These are phyloP conservation scores for Moesziomyces sp. DNA, from an alignment of 1,284 basidiomycete genomes.

Conservation along the genomic window DNA sequence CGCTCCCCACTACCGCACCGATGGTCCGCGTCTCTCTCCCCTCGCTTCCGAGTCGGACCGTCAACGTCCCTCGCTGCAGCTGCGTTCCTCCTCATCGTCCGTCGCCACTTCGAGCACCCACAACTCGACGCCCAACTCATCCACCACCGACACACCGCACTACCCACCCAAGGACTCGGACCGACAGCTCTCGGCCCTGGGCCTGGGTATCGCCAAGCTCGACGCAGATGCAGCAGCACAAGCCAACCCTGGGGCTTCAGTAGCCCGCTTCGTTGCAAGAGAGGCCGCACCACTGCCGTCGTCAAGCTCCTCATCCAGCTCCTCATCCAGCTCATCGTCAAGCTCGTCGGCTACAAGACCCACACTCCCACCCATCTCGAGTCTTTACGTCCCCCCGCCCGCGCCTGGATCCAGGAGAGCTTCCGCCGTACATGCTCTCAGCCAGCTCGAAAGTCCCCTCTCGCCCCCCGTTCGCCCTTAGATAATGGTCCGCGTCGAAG, in stretches of 20 bases:
- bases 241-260: no score
- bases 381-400: conserved; percentile 5
- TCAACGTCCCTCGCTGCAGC: conserved; percentile 18
- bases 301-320: no score
- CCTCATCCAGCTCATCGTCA: no score
- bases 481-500: no score
- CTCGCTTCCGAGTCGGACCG: background rate
- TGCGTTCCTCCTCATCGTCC: conserved; percentile 31
- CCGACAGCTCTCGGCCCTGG: background rate
- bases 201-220: background rate
- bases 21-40: conserved; percentile 10
- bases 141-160: conserved; percentile 14
- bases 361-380: conserved; percentile 18
- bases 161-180: conserved; percentile 1
- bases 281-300: no score
- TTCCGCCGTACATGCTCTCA: background rate
- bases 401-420: background rate
- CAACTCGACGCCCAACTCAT: conserved; percentile 15
- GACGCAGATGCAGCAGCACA: background rate
- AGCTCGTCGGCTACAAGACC: conserved; percentile 3
- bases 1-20: background rate
- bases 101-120: conserved; percentile 17
- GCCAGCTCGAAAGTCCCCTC: background rate
- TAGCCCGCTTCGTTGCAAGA: no score
- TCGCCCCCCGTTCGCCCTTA: no score